A percentile compares a stretch with the other conserved stretches of the same genome.
Conservation (phyloP, 805 yeast species). For the Cyberlindnera maritima region DNA sequence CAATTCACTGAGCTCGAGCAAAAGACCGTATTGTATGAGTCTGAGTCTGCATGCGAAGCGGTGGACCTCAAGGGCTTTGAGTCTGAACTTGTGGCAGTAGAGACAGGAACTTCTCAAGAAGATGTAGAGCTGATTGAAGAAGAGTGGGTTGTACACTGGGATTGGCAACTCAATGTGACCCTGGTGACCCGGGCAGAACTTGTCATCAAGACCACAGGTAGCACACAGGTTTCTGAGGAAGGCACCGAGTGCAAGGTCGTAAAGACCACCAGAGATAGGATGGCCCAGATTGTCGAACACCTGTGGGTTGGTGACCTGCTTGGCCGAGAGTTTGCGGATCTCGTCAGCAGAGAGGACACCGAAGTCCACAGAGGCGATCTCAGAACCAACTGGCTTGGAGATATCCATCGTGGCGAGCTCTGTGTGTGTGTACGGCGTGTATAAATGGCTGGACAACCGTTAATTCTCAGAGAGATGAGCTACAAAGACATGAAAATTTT, state of each 20-base stretch:
- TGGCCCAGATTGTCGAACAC: conserved; percentile 97
- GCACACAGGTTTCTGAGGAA: conserved; percentile 81
- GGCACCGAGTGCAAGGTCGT: conserved; percentile 95
- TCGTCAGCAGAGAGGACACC: conserved; percentile 80
- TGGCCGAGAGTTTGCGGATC: conserved; percentile 83
- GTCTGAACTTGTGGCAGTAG: conserved; percentile 83
- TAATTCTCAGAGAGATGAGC: conserved; percentile 7
- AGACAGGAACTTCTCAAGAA: conserved; percentile 83
- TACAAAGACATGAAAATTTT: conserved; percentile 7
- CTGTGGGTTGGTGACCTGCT: conserved; percentile 91
- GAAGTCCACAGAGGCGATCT: conserved; percentile 89
- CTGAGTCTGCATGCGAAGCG: conserved; percentile 72
- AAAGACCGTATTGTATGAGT: conserved; percentile 83
- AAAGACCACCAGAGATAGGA: conserved; percentile 90
- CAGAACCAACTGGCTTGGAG: conserved; percentile 94
- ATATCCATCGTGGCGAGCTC: conserved; percentile 68
- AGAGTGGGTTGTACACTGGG: conserved; percentile 92
- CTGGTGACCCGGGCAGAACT: conserved; percentile 95
- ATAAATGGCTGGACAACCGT: background rate
- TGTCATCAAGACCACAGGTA: conserved; percentile 94
- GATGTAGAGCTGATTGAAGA: conserved; percentile 87
- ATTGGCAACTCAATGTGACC: conserved; percentile 97
- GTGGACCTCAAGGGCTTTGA: conserved; percentile 68
- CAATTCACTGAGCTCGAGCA: conserved; percentile 71
- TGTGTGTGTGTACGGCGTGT: background rate